A percentile compares a stretch with the other conserved stretches of the same genome.
Conservation (phyloP, 2,329 filamentous ascomycete genomes). For the Aspergillus sp. region DNA sequence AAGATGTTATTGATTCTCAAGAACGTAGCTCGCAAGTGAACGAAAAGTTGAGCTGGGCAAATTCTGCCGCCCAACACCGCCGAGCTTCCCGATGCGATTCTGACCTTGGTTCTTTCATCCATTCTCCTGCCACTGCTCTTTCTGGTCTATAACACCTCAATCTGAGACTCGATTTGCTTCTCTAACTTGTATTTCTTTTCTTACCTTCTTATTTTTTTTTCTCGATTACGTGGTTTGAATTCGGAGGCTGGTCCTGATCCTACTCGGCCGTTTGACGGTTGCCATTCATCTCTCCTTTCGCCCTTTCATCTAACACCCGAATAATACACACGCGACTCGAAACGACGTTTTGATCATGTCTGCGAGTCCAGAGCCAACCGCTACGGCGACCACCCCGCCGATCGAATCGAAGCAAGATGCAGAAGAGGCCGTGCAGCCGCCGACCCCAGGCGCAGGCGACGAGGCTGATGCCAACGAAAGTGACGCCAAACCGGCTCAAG, state of each 20-base stretch:
- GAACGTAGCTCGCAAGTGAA: slow-evolving; percentile 13
- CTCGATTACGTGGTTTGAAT: not conserved
- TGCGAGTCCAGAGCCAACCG: slow-evolving; percentile 35
- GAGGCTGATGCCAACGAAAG: slow-evolving; percentile 26
- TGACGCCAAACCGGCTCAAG: slow-evolving; percentile 18
- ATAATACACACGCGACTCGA: not conserved
- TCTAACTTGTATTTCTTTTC: not conserved
- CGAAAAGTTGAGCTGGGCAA: slow-evolving; percentile 10
- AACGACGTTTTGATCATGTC: slow-evolving; percentile 30
- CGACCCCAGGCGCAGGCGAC: slow-evolving; percentile 27
- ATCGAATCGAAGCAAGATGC: slow-evolving; percentile 20
- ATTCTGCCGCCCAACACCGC: slow-evolving; percentile 21
- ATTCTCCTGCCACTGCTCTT: not conserved
- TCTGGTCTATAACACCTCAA: not conserved
- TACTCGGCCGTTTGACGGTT: not conserved
- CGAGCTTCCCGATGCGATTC: slow-evolving; percentile 6
- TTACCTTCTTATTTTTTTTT: not conserved
- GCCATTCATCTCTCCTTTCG: slow-evolving; percentile 6
- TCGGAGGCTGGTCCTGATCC: slow-evolving; percentile 4
- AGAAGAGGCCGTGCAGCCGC: slow-evolving; percentile 25
- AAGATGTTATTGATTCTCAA: not conserved
- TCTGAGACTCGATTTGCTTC: not conserved
- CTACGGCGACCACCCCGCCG: slow-evolving; percentile 4
- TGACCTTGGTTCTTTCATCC: not conserved
- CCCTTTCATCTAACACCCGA: slow-evolving; percentile 1